Base-by-base conservation (phyloP, 148 eudicot genomes). In the Tetragonia tetragonoides region DNA sequence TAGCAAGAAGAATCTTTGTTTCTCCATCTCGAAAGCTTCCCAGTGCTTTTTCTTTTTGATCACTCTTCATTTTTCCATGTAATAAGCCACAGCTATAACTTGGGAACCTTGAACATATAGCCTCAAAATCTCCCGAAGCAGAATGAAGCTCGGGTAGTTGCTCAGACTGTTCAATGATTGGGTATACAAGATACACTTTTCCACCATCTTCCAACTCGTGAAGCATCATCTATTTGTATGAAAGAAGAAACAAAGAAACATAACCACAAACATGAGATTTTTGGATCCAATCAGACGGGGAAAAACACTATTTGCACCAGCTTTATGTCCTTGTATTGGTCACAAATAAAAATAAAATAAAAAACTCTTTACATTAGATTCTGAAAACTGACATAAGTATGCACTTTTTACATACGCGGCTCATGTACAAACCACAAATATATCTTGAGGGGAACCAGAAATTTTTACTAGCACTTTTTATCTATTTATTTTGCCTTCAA, bases 81-180 rank as follows among this genome's bases (percentile, higher is more conserved):
- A 95, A 83, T 68, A 95, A 87, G 69, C 99, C 93, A 71, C 99
- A 95, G 16, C 68, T 89, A 82, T 90, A 89, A 56, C 66, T 84
- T 6, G 83, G 79, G 40, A 95, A 95, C 76, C 79, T 89, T 6
- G 56, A 72, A 42, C 90, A 89, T 70, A 95, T 90, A 61, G 81
- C 74, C 76, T 88, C 88, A 59, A 89, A 79, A 54, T 95, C 99
- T 79, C 93, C 92, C 59, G 93, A 81, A 77, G 93, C 99, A 72
- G 94, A 96, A 80, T 92, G 99, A 70, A 95, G 94, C 81, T 90
- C 97, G 56, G 99, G 99, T 53, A 93, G 86, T 70, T 87, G 97
- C 85, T 93, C 97, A 54, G 99, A 93, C 74, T 85, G 88, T 57
- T 85, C 93, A 64, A 95, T 91, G 65, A 91, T 84, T 5, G 97